Conservation (phyloP, 208 protist species). For the Leishmania mexicana region DNA sequence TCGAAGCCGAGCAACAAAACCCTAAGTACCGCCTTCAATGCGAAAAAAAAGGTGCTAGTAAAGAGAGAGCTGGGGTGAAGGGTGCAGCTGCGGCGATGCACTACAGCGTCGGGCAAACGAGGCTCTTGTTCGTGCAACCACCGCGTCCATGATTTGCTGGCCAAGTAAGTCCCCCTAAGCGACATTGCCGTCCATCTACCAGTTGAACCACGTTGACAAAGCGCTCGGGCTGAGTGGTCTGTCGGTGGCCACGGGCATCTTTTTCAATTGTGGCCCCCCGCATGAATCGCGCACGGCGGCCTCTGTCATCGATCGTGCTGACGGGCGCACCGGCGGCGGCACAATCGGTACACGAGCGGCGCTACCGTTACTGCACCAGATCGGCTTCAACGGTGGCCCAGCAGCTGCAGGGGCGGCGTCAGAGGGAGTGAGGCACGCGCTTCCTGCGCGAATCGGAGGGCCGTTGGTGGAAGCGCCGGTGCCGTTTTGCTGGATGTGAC, state of each 20-base stretch:
- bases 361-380: conserved; percentile 10
- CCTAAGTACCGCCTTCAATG: background rate
- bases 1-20: background rate
- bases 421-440: background rate
- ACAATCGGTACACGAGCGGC: conserved; percentile 13
- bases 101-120: background rate
- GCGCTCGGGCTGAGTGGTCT: background rate
- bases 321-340: conserved; percentile 27
- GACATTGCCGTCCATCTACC: background rate
- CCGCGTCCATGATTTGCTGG: background rate
- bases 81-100: background rate
- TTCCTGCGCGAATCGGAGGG: background rate
- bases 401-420: background rate
- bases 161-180: background rate
- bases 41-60: background rate
- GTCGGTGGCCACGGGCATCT: background rate
- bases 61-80: background rate
- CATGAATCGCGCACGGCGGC: conserved; percentile 15
- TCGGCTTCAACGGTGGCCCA: conserved; percentile 26
- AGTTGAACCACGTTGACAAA: background rate
- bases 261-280: background rate
- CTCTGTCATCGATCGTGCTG: conserved; percentile 28
- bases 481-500: background rate
- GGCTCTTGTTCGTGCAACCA: background rate
- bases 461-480: background rate